phyloP scores from a whole-genome alignment of 768 basidiomycete genomes.

The Phaeolepiota aurea region DNA sequence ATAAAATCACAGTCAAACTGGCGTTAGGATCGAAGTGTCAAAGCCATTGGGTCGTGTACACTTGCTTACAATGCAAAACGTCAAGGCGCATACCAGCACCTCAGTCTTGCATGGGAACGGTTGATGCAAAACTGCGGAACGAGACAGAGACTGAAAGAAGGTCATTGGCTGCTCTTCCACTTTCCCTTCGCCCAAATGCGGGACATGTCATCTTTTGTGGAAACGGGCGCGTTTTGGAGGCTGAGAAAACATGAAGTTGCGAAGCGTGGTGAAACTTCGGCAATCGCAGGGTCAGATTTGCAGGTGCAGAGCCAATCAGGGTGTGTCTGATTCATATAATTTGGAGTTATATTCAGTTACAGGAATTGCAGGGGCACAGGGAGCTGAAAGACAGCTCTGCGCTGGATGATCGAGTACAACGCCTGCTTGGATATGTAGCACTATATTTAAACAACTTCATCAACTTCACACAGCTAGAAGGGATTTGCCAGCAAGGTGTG shows the following conservation, averaged over 20 bases:
- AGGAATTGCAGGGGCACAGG: neutral
- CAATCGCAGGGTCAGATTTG: too few relatives aligned
- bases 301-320: too few relatives aligned
- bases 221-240: constrained; percentile 37
- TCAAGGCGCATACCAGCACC: constrained; percentile 65
- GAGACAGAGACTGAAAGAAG: neutral
- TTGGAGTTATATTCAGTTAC: too few relatives aligned
- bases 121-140: neutral
- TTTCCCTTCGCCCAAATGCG: constrained; percentile 48
- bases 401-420: too few relatives aligned
- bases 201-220: constrained; percentile 68
- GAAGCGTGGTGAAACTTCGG: too few relatives aligned
- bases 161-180: constrained; percentile 27
- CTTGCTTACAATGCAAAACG: constrained; percentile 49
- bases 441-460: neutral
- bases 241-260: neutral
- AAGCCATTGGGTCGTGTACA: constrained; percentile 47
- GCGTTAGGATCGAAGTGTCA: constrained; percentile 30
- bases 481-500: constrained; percentile 3
- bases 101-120: constrained; percentile 9
- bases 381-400: too few relatives aligned
- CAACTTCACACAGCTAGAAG: neutral
- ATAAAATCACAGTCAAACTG: neutral
- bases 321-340: too few relatives aligned
- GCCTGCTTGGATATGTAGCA: too few relatives aligned